Percentiles rank a stretch among this genome's conserved stretches.
Conservation (phyloP, 148 eudicot species). For the Camellia japonica region DNA sequence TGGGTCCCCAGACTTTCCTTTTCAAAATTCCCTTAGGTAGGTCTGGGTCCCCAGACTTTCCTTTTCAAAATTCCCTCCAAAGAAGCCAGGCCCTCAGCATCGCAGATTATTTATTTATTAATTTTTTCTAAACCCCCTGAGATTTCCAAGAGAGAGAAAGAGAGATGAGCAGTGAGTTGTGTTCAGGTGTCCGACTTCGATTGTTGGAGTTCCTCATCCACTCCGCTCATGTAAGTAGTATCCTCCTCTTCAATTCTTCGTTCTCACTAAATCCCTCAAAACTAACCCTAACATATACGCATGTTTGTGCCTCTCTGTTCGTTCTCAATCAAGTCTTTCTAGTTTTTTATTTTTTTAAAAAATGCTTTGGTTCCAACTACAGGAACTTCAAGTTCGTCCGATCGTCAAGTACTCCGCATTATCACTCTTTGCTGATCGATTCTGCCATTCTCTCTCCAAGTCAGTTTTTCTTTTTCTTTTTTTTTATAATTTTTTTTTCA, state of each 20-base stretch:
- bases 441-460: constrained; percentile 49
- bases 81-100: background rate
- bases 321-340: background rate
- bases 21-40: background rate
- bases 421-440: constrained; percentile 67
- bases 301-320: background rate
- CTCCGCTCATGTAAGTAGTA: constrained; percentile 35
- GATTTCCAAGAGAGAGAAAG: background rate
- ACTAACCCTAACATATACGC: background rate
- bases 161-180: constrained; percentile 14
- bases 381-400: constrained; percentile 49
- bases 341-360: background rate
- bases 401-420: constrained; percentile 76
- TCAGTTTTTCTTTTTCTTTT: too few species aligned
- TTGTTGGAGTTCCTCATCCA: constrained; percentile 51
- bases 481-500: background rate
- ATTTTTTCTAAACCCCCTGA: too few species aligned
- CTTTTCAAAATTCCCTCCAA: background rate
- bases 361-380: background rate
- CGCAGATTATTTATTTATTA: too few species aligned
- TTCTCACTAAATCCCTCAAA: too few species aligned
- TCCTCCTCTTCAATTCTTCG: background rate
- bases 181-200: constrained; percentile 30
- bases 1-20: background rate
- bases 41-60: too few species aligned